Percentiles rank a stretch among this genome's conserved stretches.
Evolutionary conservation across 257 asterid species (phyloP).

Genomic region (Solanum lycopersicoides): DNA sequence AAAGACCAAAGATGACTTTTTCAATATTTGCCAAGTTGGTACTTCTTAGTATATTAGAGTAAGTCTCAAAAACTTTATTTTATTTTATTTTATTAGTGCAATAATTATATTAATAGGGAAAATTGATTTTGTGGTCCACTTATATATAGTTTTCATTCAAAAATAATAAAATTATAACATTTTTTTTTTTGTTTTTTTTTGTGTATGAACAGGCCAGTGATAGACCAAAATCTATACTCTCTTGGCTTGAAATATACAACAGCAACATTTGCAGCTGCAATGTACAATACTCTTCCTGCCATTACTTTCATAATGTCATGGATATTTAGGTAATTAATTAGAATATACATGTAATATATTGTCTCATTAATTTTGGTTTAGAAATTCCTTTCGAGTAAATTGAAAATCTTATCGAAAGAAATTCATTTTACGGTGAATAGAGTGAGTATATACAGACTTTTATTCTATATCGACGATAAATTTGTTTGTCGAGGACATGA

Average conservation of each 20-base stretch:
- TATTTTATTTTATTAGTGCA: background rate
- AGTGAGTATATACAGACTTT: background rate
- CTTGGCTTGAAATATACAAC: slow-evolving; percentile 91
- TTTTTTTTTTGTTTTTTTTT: background rate
- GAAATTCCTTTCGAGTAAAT: no score
- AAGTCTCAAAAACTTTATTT: slow-evolving; percentile 15
- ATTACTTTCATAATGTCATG: slow-evolving; percentile 80
- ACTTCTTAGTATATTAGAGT: slow-evolving; percentile 69
- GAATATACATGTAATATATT: background rate
- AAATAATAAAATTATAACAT: background rate
- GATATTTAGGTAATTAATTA: slow-evolving; percentile 44
- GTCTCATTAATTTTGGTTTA: background rate
- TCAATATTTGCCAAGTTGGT: slow-evolving; percentile 47
- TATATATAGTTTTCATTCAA: background rate
- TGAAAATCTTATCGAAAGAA: no score
- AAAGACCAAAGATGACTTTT: slow-evolving; percentile 86
- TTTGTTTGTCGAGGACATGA: fast-evolving
- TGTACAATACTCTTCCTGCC: slow-evolving; percentile 88
- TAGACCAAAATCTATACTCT: slow-evolving; percentile 82
- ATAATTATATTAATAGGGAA: background rate
- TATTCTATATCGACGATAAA: background rate
- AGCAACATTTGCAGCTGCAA: slow-evolving; percentile 93
- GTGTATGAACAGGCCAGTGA: slow-evolving; percentile 56
- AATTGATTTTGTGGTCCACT: background rate
- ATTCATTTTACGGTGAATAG: fast-evolving